A percentile compares a stretch with the other conserved stretches of the same genome.
These are phyloP conservation scores for Candida mattraensis DNA, from an alignment of 805 yeast genomes.

Conservation along the genomic window DNA sequence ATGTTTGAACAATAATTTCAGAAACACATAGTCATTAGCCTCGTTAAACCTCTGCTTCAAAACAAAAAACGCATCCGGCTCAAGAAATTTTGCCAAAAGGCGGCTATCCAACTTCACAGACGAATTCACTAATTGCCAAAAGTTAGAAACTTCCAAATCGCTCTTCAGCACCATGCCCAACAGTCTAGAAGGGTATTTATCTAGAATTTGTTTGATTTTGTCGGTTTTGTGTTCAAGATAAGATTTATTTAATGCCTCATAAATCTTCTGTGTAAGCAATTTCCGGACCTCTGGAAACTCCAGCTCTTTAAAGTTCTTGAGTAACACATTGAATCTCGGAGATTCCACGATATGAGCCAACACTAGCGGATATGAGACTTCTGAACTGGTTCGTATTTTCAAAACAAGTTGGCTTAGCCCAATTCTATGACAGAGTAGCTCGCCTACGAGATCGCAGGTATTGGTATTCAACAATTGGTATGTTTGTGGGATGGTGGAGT, in stretches of 20 bases:
- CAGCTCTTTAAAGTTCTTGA: conserved; percentile 1
- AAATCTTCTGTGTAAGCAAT: conserved; percentile 16
- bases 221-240: conserved; percentile 10
- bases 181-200: conserved; percentile 8
- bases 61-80: background rate
- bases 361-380: conserved; percentile 3
- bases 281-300: conserved; percentile 14
- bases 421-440: conserved; percentile 21
- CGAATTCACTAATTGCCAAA: conserved; percentile 16
- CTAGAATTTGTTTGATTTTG: conserved; percentile 4
- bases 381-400: conserved; percentile 7
- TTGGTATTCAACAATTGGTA: conserved; percentile 17
- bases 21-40: conserved; percentile 5
- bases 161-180: conserved; percentile 1
- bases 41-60: conserved; percentile 4
- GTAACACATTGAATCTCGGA: conserved; percentile 2
- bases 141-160: conserved; percentile 1
- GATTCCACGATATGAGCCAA: conserved; percentile 13
- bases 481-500: conserved; percentile 20
- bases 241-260: conserved; percentile 16
- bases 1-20: conserved; percentile 6
- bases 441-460: conserved; percentile 1
- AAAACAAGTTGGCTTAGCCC: conserved; percentile 25
- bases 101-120: conserved; percentile 5
- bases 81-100: conserved; percentile 10